Evolutionary conservation across 495 filamentous ascomycete species (phyloP).

Genomic region (Aspergillus funiculosus): DNA sequence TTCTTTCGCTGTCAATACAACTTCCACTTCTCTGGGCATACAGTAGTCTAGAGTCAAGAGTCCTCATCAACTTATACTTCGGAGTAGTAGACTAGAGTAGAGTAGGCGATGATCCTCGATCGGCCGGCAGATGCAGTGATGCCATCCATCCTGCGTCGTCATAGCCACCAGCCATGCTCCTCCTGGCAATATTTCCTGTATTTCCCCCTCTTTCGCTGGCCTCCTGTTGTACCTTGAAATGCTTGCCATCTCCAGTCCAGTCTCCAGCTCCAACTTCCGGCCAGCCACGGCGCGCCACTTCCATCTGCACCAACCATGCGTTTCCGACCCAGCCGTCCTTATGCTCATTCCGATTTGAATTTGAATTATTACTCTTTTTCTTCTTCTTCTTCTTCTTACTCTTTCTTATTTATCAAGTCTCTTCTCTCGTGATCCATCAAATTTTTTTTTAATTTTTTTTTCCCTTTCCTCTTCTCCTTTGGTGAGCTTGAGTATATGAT

Average conservation of each 20-base stretch:
- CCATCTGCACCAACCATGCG: constrained; percentile 15
- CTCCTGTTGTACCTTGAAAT: not conserved
- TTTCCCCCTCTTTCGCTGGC: not conserved
- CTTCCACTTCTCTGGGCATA: too few relatives aligned
- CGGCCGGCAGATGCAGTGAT: constrained; percentile 9
- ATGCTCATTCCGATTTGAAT: not conserved
- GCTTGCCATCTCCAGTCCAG: not conserved
- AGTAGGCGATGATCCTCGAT: not conserved
- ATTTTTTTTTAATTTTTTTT: too few relatives aligned
- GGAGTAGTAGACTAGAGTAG: not conserved
- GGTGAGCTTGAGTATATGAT: too few relatives aligned
- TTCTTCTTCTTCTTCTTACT: not conserved
- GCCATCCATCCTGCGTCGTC: constrained; percentile 6
- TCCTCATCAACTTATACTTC: too few relatives aligned
- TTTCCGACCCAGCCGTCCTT: constrained; percentile 16
- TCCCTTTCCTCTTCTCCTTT: too few relatives aligned
- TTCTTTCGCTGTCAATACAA: too few relatives aligned
- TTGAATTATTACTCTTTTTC: not conserved
- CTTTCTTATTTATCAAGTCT: not conserved
- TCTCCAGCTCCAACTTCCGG: not conserved
- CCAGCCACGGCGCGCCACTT: constrained; percentile 13
- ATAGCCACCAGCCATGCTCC: too few relatives aligned
- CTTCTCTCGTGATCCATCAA: too few relatives aligned
- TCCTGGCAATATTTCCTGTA: constrained; percentile 4
- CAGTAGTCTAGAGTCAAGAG: too few relatives aligned